phyloP scores from a whole-genome alignment of 805 yeast species.

The Starmerella cellae region DNA sequence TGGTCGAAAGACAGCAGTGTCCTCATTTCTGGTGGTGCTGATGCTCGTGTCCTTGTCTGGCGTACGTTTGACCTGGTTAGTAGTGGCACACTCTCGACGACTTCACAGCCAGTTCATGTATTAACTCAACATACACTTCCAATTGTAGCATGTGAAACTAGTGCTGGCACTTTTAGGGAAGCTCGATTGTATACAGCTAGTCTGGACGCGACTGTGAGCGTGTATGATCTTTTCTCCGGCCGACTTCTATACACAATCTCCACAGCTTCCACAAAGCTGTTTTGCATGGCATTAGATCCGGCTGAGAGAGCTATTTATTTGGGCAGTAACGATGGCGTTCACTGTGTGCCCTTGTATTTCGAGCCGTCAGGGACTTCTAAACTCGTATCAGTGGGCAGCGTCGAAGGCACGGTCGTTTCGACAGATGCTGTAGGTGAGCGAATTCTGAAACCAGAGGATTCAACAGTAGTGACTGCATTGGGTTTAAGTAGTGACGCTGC shows the following conservation, averaged over 20 bases:
- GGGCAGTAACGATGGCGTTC: conserved; percentile 55
- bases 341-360: conserved; percentile 39
- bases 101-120: conserved; percentile 15
- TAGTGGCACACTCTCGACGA: conserved; percentile 22
- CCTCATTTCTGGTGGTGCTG: conserved; percentile 64
- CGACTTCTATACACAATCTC: conserved; percentile 56
- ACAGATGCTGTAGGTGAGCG: conserved; percentile 33
- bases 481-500: conserved; percentile 65
- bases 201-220: conserved; percentile 57
- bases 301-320: conserved; percentile 62
- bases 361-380: conserved; percentile 29
- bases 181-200: conserved; percentile 56
- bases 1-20: conserved; percentile 52
- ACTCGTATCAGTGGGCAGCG: conserved; percentile 46
- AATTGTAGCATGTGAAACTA: conserved; percentile 37
- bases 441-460: conserved; percentile 18
- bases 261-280: conserved; percentile 40
- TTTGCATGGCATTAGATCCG: conserved; percentile 55
- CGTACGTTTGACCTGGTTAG: conserved; percentile 45
- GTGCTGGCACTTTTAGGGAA: conserved; percentile 45
- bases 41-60: conserved; percentile 71
- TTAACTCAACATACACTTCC: conserved; percentile 34
- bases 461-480: conserved; percentile 37
- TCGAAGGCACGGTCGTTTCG: conserved; percentile 40
- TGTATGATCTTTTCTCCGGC: conserved; percentile 43